These are phyloP conservation scores for Russula brevipes DNA, from an alignment of 768 basidiomycete genomes.

Conservation along the genomic window DNA sequence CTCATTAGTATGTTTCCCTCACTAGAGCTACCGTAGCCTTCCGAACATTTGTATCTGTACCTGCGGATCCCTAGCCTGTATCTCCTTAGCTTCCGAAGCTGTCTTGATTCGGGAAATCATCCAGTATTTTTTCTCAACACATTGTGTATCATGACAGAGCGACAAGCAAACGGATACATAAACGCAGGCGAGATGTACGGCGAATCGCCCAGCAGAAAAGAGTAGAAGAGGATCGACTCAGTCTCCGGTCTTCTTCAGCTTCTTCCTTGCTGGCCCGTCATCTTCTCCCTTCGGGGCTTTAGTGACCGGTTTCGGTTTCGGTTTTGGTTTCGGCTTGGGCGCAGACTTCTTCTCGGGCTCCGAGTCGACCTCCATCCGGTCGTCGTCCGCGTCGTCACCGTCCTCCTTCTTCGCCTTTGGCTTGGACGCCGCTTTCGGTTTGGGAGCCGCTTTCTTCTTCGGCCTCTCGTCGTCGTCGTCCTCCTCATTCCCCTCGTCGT, in stretches of 20 bases:
- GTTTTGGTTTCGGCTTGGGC: conserved; percentile 36
- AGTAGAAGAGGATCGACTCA: conserved; percentile 17
- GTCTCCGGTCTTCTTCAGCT: conserved; percentile 54
- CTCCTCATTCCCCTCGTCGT: conserved; percentile 9
- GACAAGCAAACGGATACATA: neutral
- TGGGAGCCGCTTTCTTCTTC: conserved; percentile 31
- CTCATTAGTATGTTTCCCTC: conserved; percentile 8
- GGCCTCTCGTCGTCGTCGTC: conserved; percentile 36
- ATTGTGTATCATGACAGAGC: neutral
- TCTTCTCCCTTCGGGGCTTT: conserved; percentile 40
- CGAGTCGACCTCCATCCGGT: conserved; percentile 37
- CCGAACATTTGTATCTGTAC: conserved; percentile 8
- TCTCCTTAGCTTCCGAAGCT: conserved; percentile 1
- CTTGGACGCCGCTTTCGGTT: conserved; percentile 48
- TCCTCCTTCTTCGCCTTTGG: conserved; percentile 41
- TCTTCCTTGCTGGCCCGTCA: conserved; percentile 66
- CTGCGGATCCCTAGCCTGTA: conserved; percentile 15
- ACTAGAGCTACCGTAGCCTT: neutral
- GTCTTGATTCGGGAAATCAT: conserved; percentile 6
- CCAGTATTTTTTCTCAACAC: neutral
- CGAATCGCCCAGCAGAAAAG: neutral
- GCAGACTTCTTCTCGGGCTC: conserved; percentile 25
- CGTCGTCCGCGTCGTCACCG: conserved; percentile 34
- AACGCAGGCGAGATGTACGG: neutral
- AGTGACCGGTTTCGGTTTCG: conserved; percentile 41